These are phyloP conservation scores for Sporothrix brasiliensis DNA, from an alignment of 2,329 filamentous ascomycete species.

Conservation along the genomic window DNA sequence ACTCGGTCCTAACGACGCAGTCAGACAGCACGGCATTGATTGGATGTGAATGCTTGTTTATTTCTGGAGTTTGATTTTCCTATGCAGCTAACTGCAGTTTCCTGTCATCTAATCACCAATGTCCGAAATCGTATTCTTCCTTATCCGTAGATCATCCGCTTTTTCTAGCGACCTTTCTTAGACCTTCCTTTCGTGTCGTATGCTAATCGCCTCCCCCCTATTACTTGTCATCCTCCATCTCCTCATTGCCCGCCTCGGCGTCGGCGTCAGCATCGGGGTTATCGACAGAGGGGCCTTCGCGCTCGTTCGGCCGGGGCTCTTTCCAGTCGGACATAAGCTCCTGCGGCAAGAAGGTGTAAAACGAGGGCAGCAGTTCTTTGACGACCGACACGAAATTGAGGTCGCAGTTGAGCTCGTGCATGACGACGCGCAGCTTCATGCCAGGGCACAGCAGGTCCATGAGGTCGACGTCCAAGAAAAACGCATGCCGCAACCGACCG, in stretches of 20 bases:
- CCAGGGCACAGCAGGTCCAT: conserved; percentile 61
- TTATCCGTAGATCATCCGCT: not conserved
- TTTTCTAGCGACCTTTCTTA: not conserved
- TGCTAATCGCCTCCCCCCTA: not conserved
- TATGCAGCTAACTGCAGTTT: not conserved
- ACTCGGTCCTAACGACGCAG: not conserved
- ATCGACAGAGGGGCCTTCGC: conserved; percentile 52
- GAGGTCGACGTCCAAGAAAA: conserved; percentile 68
- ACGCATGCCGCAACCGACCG: conserved; percentile 43
- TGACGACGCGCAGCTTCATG: conserved; percentile 61
- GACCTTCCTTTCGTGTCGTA: not conserved
- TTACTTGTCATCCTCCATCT: conserved; percentile 35
- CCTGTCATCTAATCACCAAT: not conserved
- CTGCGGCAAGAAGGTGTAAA: conserved; percentile 68
- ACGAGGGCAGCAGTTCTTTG: conserved; percentile 59
- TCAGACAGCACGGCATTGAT: conserved; percentile 7
- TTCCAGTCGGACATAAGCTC: conserved; percentile 70
- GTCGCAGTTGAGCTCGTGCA: conserved; percentile 62
- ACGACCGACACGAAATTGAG: conserved; percentile 66
- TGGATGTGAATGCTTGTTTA: not conserved
- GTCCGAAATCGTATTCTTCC: not conserved
- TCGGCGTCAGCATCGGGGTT: conserved; percentile 41
- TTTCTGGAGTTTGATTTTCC: not conserved
- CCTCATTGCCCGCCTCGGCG: conserved; percentile 35
- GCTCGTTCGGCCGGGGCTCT: conserved; percentile 52